Evolutionary conservation across 169 alveolate species (phyloP).

Genomic region (Plasmodium falciparum): DNA sequence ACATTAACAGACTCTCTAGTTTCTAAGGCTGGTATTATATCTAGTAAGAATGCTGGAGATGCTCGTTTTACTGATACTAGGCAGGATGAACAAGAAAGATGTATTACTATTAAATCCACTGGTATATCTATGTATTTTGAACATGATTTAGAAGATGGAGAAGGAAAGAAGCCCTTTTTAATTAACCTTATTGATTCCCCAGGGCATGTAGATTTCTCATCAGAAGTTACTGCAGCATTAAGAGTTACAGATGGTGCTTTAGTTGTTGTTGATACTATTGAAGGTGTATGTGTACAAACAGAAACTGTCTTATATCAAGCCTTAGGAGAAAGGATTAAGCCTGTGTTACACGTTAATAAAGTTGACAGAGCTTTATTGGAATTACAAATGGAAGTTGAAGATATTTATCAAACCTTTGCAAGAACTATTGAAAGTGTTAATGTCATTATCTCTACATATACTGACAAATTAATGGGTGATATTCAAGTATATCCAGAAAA

Average conservation of each 20-base stretch:
- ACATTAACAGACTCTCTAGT: conserved; percentile 99
- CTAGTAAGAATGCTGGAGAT: conserved; percentile 98
- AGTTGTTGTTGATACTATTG: conserved; percentile 99
- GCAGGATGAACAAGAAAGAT: conserved; percentile 99
- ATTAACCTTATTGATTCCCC: conserved; percentile 99
- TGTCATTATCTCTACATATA: conserved; percentile 97
- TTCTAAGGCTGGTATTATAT: conserved; percentile 99
- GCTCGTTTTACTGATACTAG: conserved; percentile 99
- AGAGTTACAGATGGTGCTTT: conserved; percentile 99
- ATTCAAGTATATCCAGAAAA: conserved; percentile 96
- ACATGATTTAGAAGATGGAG: conserved; percentile 95
- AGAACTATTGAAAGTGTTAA: conserved; percentile 98
- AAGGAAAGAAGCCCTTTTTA: conserved; percentile 92
- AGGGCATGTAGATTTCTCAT: conserved; percentile 99
- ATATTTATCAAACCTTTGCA: conserved; percentile 96
- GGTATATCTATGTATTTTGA: conserved; percentile 99
- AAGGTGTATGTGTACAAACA: conserved; percentile 99
- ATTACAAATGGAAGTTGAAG: conserved; percentile 98
- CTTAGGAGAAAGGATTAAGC: conserved; percentile 97
- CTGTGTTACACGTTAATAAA: conserved; percentile 98
- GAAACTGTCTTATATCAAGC: conserved; percentile 99
- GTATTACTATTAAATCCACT: conserved; percentile 99
- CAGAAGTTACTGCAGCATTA: conserved; percentile 99
- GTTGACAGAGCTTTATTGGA: conserved; percentile 98
- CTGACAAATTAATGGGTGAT: conserved; percentile 97